Evolutionary conservation across 805 yeast species (phyloP), one percentile per base, ranked within the genome.

Genomic region (Limtongozyma cylindracea): DNA sequence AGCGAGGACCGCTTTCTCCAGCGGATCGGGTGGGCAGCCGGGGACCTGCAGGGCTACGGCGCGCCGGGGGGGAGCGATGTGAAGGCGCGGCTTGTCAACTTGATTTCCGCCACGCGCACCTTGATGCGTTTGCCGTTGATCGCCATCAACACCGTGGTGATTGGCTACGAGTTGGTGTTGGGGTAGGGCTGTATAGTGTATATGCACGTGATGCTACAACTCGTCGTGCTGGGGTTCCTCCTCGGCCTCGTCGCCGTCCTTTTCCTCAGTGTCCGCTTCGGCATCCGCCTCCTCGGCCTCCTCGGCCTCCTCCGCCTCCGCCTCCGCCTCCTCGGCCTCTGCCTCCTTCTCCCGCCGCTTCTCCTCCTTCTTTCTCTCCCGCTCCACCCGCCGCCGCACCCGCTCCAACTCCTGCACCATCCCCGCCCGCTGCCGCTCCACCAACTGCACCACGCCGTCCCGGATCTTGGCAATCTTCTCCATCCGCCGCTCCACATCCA

Each of bases 251-350:
- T 31, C 32, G 13, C 31, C 31, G 27, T 45, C 45, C 25, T 66
- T 66, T 31, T 69, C 49, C 28, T 72, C 52, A 18, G 67, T 69
- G 27, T 80, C 54, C 11, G 77, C 67, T 38, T 67, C 63, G 32
- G 76, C 72, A 47, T 88, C 84, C 27, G 88, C 51, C 41, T 76
- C 91, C 37, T 88, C 95, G 40, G 88, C 98, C 41, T 84, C 91
- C 33, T 64, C 63, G 35, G 84, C 56, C 25, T 88, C 52, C 41
- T 88, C 98, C 41, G 82, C 98, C 39, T 84, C 96, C 2, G 82
- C 53, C 30, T n/a, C n/a, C n/a, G n/a, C n/a, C n/a, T n/a, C n/a
- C n/a, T n/a, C n/a, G n/a, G n/a, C n/a, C n/a, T n/a, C n/a, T n/a
- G n/a, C n/a, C n/a, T n/a, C n/a, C n/a, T n/a, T n/a, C n/a, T n/a